Percentiles rank a stretch among this genome's conserved stretches.
These are phyloP conservation scores for Bipolaris victoriae DNA, from an alignment of 2,329 filamentous ascomycete genomes.

Conservation along the genomic window DNA sequence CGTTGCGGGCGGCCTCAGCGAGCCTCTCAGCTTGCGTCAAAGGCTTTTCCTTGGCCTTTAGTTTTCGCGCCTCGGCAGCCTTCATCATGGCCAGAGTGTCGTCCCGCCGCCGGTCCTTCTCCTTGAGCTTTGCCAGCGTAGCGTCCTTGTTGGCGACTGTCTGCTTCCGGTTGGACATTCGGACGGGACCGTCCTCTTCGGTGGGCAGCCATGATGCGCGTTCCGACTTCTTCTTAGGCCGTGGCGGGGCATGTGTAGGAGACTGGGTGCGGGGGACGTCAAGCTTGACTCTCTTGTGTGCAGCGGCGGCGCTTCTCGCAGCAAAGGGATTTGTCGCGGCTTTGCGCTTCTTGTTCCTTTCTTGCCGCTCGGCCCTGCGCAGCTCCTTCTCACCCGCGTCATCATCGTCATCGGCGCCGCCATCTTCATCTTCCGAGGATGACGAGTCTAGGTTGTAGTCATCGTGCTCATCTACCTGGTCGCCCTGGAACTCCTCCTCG, in stretches of 20 bases:
- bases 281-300: slow-evolving; percentile 49
- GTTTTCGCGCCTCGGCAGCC: slow-evolving; percentile 66
- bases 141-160: slow-evolving; percentile 66
- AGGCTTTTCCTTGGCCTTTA: slow-evolving; percentile 75
- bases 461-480: slow-evolving; percentile 61
- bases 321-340: slow-evolving; percentile 60
- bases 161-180: slow-evolving; percentile 67
- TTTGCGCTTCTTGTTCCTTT: slow-evolving; percentile 74
- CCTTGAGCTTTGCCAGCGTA: slow-evolving; percentile 72
- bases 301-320: slow-evolving; percentile 45
- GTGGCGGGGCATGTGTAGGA: slow-evolving; percentile 54
- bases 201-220: slow-evolving; percentile 72
- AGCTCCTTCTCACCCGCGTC: slow-evolving; percentile 87
- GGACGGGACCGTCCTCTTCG: slow-evolving; percentile 64
- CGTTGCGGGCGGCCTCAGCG: slow-evolving; percentile 79
- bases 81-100: slow-evolving; percentile 72
- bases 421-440: slow-evolving; percentile 77
- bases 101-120: slow-evolving; percentile 72
- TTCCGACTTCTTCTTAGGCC: slow-evolving; percentile 72
- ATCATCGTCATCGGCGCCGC: slow-evolving; percentile 73
- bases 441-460: slow-evolving; percentile 83
- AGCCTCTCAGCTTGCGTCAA: slow-evolving; percentile 89
- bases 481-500: slow-evolving; percentile 59
- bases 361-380: slow-evolving; percentile 75
- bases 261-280: slow-evolving; percentile 50